Base-by-base conservation (phyloP, 441 rosid genomes). In the Populus hybrid region DNA sequence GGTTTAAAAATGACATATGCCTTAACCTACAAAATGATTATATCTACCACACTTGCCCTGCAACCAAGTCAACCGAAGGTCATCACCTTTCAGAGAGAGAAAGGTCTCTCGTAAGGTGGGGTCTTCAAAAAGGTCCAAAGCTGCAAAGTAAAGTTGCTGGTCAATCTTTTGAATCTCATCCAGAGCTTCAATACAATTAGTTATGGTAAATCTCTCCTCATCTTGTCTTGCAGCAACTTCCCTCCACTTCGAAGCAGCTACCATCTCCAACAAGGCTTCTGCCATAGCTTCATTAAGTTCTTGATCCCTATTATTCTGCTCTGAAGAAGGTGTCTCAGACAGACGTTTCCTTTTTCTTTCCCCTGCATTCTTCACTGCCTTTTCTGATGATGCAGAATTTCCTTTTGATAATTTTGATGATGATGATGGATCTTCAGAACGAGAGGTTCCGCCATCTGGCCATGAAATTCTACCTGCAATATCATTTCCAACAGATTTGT, bases 61-160 rank as follows among this genome's bases (percentile, higher is more conserved):
- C 80, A 94, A 83, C 97, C 98, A 94, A 34, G 81, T 57, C 69
- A 88, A 74, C 76, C 90, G 66, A 11, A 83, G 46, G 73, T 74
- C 82, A 34, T 86, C 76, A 36, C 78, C 83, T 75, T 84, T 87
- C 50, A 90, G 81, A 40, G 90, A 91, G 8, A 93, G 70, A 75
- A 93, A 94, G 0, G 90, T 90, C 85, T 87, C 91, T 77, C 94
- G 83, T 61, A 78, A 67, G 84, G 61, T 78, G 26, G 91, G 84
- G 26, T 83, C 89, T 81, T 89, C 97, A 69, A 93, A 94, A 73
- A 91, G 90, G 74, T 92, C 94, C 74, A 92, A 74, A 35, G 93
- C 93, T 23, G 90, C 87, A 69, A 85, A 86, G 79, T 91, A 94
- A 42, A 91, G 83, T 50, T 74, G 30, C 67, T 88, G 88, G 20